Percentiles rank a stretch among this genome's conserved stretches.
phyloP scores from a whole-genome alignment of 306 rosid species.

The Vachellia pachyceras region DNA sequence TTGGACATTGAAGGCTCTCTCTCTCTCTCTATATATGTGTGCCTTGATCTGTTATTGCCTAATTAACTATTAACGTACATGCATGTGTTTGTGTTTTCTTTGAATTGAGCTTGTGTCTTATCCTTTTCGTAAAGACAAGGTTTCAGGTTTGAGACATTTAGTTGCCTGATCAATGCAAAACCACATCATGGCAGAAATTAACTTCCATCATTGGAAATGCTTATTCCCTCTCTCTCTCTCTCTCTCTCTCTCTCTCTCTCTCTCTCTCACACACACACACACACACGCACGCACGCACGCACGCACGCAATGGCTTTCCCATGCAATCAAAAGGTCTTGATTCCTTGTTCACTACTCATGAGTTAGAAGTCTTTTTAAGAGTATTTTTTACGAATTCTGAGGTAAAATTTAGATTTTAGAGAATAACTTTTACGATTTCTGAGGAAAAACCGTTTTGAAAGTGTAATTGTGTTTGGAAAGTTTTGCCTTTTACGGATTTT shows the following conservation, averaged over 20 bases:
- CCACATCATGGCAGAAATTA: not conserved
- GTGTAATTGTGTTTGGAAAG: too few relatives aligned
- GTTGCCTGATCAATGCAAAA: not conserved
- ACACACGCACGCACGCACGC: too few relatives aligned
- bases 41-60: not conserved
- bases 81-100: constrained; percentile 31
- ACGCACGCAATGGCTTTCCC: too few relatives aligned
- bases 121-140: not conserved
- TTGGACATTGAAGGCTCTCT: not conserved
- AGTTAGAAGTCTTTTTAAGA: too few relatives aligned
- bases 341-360: too few relatives aligned
- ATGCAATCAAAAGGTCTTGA: too few relatives aligned
- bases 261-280: too few relatives aligned
- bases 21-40: not conserved
- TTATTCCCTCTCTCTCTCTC: constrained; percentile 16
- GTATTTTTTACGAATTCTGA: too few relatives aligned
- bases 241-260: not conserved
- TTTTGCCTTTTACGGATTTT: too few relatives aligned
- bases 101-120: not conserved
- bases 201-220: constrained; percentile 33
- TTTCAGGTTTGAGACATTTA: not conserved
- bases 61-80: not conserved
- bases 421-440: too few relatives aligned
- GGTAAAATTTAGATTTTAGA: too few relatives aligned
- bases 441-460: too few relatives aligned